Evolutionary conservation across 805 yeast genomes (phyloP).

Genomic region (Priceomyces medius): DNA sequence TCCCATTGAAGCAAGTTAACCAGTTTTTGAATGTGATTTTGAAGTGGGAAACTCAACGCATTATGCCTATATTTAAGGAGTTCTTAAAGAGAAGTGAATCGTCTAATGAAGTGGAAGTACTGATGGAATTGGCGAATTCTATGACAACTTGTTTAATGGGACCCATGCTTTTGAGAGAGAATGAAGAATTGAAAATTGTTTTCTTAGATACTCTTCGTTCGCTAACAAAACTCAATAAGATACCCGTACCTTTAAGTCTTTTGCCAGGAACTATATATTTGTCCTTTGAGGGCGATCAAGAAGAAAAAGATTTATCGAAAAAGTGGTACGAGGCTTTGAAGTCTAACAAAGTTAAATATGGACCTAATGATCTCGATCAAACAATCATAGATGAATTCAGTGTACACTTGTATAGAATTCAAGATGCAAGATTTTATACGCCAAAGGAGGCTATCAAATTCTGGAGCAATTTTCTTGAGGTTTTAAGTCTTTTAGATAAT

Average conservation of each 20-base stretch:
- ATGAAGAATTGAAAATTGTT: constrained; percentile 21
- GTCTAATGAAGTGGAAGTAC: constrained; percentile 4
- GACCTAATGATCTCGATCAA: constrained; percentile 8
- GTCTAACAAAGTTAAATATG: constrained; percentile 4
- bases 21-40: constrained; percentile 30
- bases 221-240: not conserved
- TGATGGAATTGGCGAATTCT: constrained; percentile 12
- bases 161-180: constrained; percentile 48
- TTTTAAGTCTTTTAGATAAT: constrained; percentile 35
- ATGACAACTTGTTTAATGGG: constrained; percentile 51
- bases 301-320: constrained; percentile 50
- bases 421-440: constrained; percentile 49
- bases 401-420: constrained; percentile 50
- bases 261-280: constrained; percentile 55
- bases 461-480: constrained; percentile 42
- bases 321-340: constrained; percentile 8
- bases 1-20: constrained; percentile 30
- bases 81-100: not conserved
- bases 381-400: constrained; percentile 57
- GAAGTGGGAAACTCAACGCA: constrained; percentile 35
- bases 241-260: constrained; percentile 10
- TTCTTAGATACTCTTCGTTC: constrained; percentile 3
- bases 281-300: constrained; percentile 51
- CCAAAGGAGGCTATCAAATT: constrained; percentile 42
- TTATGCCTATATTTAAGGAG: constrained; percentile 6